Conservation (phyloP, 176 grass and related monocot genomes). For the Tuctoria greenei region DNA sequence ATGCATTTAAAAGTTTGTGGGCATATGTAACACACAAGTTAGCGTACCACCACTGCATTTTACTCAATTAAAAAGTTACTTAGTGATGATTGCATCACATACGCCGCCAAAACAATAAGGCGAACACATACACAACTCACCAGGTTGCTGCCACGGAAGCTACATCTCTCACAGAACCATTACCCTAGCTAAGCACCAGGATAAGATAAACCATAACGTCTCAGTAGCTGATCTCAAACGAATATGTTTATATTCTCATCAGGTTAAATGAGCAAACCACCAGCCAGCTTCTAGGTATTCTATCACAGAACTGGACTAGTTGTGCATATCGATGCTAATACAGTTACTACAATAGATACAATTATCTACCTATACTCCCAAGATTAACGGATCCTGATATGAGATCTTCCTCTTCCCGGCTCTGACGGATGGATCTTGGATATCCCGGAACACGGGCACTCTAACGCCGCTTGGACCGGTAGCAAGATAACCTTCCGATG, state of each 20-base stretch:
- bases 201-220: neutral
- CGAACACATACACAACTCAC: too few relatives aligned
- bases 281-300: conserved; percentile 17
- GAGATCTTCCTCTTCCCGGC: conserved; percentile 62
- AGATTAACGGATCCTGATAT: conserved; percentile 67
- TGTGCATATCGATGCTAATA: neutral
- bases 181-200: neutral
- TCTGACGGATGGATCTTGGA: conserved; percentile 1
- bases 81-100: too few relatives aligned
- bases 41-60: too few relatives aligned
- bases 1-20: too few relatives aligned
- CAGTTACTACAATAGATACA: neutral
- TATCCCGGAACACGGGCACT: conserved; percentile 35
- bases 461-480: conserved; percentile 26
- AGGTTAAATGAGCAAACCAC: neutral
- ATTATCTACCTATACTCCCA: conserved; percentile 56
- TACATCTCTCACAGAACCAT: neutral
- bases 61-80: too few relatives aligned
- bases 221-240: neutral
- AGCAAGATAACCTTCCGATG: conserved; percentile 3
- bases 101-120: too few relatives aligned
- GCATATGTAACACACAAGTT: too few relatives aligned
- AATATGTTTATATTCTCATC: neutral
- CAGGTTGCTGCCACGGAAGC: neutral
- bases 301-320: conserved; percentile 23